A percentile compares a stretch with the other conserved stretches of the same genome.
These are phyloP conservation scores for Gossypium herbaceum DNA, from an alignment of 345 rosid genomes.

Conservation along the genomic window DNA sequence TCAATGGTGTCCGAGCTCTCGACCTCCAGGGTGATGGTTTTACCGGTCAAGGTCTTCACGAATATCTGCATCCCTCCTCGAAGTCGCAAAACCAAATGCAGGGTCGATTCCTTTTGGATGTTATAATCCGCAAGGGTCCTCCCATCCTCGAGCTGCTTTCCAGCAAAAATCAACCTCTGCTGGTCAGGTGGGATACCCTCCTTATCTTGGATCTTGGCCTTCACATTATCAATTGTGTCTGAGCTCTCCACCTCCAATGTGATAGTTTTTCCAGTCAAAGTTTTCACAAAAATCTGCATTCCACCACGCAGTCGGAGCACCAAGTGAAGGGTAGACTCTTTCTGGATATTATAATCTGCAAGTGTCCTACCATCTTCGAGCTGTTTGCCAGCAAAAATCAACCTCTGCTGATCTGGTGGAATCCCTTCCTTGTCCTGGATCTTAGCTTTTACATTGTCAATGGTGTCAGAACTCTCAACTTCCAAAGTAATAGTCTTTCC, in stretches of 20 bases:
- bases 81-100: slow-evolving; percentile 7
- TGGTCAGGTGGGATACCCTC: slow-evolving; percentile 10
- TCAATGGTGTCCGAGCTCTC: slow-evolving; percentile 48
- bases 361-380: slow-evolving; percentile 12
- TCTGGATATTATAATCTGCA: slow-evolving; percentile 12
- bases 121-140: slow-evolving; percentile 9
- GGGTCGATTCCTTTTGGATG: slow-evolving; percentile 15
- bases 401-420: slow-evolving; percentile 7
- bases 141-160: slow-evolving; percentile 11
- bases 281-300: slow-evolving; percentile 13
- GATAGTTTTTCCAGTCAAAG: slow-evolving; percentile 9
- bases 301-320: slow-evolving; percentile 7
- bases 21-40: slow-evolving; percentile 32
- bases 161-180: slow-evolving; percentile 11
- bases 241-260: slow-evolving; percentile 15
- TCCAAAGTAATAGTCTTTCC: slow-evolving; percentile 7
- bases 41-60: slow-evolving; percentile 11
- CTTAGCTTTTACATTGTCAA: slow-evolving; percentile 7
- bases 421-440: slow-evolving; percentile 14
- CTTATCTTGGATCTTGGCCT: slow-evolving; percentile 7
- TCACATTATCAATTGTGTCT: slow-evolving; percentile 6
- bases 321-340: slow-evolving; percentile 12
- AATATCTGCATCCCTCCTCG: slow-evolving; percentile 12
- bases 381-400: slow-evolving; percentile 9
- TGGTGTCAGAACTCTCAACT: slow-evolving; percentile 11